Percentiles rank a stretch among this genome's conserved stretches.
Conservation (phyloP, 2,329 filamentous ascomycete genomes). For the Scopulariopsis brevicaulis region DNA sequence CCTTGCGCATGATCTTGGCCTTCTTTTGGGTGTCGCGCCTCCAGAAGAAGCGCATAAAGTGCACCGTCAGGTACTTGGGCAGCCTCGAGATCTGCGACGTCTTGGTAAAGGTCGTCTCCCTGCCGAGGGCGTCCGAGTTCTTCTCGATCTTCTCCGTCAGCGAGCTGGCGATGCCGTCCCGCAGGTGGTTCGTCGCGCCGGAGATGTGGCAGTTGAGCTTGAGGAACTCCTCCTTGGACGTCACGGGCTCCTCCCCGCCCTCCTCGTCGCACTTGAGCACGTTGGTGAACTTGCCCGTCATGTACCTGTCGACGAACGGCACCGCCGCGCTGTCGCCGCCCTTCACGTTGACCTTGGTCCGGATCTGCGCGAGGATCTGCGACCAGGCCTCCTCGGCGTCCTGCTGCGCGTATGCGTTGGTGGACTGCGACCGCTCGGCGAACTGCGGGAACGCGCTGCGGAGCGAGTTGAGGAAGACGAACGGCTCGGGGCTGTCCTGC, state of each 20-base stretch:
- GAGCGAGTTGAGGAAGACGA: slow-evolving; percentile 72
- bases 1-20: slow-evolving; percentile 98
- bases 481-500: slow-evolving; percentile 73
- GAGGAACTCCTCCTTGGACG: slow-evolving; percentile 64
- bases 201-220: slow-evolving; percentile 97
- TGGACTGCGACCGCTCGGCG: slow-evolving; percentile 73
- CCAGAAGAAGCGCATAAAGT: slow-evolving; percentile 98
- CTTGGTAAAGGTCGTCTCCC: slow-evolving; percentile 80
- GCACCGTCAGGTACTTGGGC: slow-evolving; percentile 90
- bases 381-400: slow-evolving; percentile 98
- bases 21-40: slow-evolving; percentile 93
- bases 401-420: slow-evolving; percentile 86
- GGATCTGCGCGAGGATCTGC: slow-evolving; percentile 77
- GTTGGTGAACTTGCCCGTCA: slow-evolving; percentile 72
- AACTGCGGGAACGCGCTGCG: slow-evolving; percentile 82
- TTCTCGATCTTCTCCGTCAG: slow-evolving; percentile 89
- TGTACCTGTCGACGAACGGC: slow-evolving; percentile 83
- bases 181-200: slow-evolving; percentile 73
- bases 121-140: slow-evolving; percentile 62
- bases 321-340: slow-evolving; percentile 35
- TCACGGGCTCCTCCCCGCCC: slow-evolving; percentile 57
- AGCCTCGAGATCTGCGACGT: slow-evolving; percentile 79
- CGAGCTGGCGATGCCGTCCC: slow-evolving; percentile 75
- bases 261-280: slow-evolving; percentile 72
- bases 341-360: slow-evolving; percentile 58